phyloP scores from a whole-genome alignment of 176 grass and related monocot genomes.

The Bonia amplexicaulis region DNA sequence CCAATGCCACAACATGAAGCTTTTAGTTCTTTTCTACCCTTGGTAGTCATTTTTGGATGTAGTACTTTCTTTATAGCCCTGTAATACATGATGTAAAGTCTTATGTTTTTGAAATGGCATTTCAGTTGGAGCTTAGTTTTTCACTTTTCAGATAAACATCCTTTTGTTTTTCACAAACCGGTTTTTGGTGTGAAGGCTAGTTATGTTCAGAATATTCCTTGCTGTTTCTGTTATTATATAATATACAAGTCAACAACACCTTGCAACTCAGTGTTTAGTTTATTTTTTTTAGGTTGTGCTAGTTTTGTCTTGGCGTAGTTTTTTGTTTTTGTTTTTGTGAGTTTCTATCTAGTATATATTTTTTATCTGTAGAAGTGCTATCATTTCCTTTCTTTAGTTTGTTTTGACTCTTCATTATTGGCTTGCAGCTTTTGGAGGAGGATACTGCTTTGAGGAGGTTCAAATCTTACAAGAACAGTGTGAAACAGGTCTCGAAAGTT shows the following conservation, averaged over 20 bases:
- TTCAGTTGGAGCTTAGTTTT: neutral
- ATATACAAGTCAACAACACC: neutral
- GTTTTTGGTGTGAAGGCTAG: neutral
- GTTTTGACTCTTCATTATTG: conserved; percentile 6
- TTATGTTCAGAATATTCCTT: neutral
- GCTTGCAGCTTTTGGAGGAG: conserved; percentile 65
- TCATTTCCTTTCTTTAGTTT: neutral
- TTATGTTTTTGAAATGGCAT: neutral
- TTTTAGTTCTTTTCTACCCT: neutral
- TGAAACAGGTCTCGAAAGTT: conserved; percentile 60
- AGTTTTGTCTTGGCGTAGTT: neutral
- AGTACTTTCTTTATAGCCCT: neutral
- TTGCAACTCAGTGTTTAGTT: neutral
- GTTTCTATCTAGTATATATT: neutral
- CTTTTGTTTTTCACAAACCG: neutral
- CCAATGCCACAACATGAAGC: neutral
- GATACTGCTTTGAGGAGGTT: conserved; percentile 70
- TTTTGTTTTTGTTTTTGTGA: neutral
- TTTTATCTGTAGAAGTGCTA: neutral
- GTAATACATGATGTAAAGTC: neutral
- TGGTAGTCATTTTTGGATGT: neutral
- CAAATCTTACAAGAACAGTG: conserved; percentile 65
- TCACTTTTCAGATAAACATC: neutral
- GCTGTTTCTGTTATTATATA: neutral
- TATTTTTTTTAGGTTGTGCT: neutral